These are phyloP conservation scores for Venturia carpophila DNA, from an alignment of 2,329 filamentous ascomycete species.

Conservation along the genomic window DNA sequence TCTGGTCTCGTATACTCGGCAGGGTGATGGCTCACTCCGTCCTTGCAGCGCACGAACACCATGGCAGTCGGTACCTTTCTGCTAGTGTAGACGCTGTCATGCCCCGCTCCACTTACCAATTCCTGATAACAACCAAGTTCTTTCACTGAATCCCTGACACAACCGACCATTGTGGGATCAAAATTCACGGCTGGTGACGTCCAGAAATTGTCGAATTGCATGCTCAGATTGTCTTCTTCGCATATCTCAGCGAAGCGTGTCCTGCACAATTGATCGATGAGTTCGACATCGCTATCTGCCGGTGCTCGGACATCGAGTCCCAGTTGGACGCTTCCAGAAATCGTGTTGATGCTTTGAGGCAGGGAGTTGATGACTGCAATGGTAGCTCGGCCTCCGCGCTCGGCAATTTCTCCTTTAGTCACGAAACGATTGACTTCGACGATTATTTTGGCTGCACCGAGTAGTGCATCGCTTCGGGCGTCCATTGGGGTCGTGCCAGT, in stretches of 20 bases:
- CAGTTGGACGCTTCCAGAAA: slow-evolving; percentile 11
- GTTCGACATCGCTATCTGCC: slow-evolving; percentile 4
- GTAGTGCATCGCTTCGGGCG: slow-evolving; percentile 13
- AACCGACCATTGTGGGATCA: slow-evolving; percentile 9
- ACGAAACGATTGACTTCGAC: slow-evolving; percentile 11
- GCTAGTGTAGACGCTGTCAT: slow-evolving; percentile 52
- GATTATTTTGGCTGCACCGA: slow-evolving; percentile 14
- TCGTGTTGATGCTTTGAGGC: slow-evolving; percentile 15
- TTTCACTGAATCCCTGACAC: background rate
- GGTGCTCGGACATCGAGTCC: slow-evolving; percentile 11
- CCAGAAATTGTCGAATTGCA: slow-evolving; percentile 12
- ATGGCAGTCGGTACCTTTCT: slow-evolving; percentile 54
- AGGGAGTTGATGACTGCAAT: slow-evolving; percentile 18
- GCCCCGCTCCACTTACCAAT: slow-evolving; percentile 26
- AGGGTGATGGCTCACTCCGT: slow-evolving; percentile 57
- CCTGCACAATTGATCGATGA: background rate
- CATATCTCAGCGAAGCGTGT: slow-evolving; percentile 13
- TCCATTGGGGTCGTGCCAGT: slow-evolving; percentile 18
- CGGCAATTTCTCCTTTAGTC: slow-evolving; percentile 8
- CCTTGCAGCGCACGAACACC: slow-evolving; percentile 59
- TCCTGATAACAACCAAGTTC: slow-evolving; percentile 11
- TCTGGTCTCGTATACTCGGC: slow-evolving; percentile 54
- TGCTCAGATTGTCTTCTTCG: background rate
- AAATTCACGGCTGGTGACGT: slow-evolving; percentile 6
- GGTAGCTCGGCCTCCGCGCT: slow-evolving; percentile 14